A percentile compares a stretch with the other conserved stretches of the same genome.
Conservation (phyloP, 495 filamentous ascomycete species). For the Usnea hakonensis region DNA sequence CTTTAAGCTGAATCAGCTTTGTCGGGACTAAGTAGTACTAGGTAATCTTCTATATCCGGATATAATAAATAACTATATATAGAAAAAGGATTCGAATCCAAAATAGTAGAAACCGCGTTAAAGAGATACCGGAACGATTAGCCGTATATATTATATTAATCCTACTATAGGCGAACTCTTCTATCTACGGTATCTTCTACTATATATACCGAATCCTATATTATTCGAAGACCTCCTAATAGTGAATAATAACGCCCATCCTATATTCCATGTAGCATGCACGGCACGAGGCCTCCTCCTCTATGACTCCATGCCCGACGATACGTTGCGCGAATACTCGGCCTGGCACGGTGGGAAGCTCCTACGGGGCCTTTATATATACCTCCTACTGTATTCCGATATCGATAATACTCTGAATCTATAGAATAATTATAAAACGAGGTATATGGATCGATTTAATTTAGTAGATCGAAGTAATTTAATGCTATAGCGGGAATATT, state of each 20-base stretch:
- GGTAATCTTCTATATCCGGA: background rate
- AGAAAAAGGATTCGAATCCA: background rate
- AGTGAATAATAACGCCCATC: background rate
- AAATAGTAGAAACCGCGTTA: no score
- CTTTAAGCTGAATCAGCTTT: background rate
- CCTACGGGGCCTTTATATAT: no score
- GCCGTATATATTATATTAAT: background rate
- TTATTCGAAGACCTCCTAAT: background rate
- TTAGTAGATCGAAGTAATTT: no score
- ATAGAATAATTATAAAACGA: no score
- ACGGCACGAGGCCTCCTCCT: background rate
- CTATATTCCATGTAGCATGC: background rate
- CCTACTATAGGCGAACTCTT: background rate
- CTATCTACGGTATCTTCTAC: background rate
- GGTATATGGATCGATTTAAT: no score
- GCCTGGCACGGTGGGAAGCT: no score
- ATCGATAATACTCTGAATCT: no score
- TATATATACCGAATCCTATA: background rate
- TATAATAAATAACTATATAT: background rate
- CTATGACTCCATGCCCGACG: no score
- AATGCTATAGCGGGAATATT: no score
- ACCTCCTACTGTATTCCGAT: no score
- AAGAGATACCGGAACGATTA: background rate
- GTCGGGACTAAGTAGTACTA: background rate
- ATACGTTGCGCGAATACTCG: no score